Conservation (phyloP, 2,329 filamentous ascomycete species). For the Hypoxylon sp. region DNA sequence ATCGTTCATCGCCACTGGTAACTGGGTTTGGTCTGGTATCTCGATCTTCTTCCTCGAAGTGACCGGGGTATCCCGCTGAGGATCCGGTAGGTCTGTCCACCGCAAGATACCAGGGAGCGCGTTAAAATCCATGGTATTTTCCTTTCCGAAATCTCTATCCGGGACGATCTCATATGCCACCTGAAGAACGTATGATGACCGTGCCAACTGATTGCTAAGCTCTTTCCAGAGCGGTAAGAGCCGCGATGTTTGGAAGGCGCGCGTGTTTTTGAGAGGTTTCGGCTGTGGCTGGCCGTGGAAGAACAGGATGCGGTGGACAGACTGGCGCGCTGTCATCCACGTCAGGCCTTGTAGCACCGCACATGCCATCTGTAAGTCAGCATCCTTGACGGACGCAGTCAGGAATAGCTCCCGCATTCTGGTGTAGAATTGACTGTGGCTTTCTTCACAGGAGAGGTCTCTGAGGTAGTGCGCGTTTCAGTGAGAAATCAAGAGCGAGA, state of each 20-base stretch:
- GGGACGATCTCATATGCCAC: conserved; percentile 67
- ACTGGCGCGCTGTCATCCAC: conserved; percentile 67
- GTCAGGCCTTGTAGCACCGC: conserved; percentile 71
- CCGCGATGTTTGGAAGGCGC: conserved; percentile 34
- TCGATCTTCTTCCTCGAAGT: conserved; percentile 70
- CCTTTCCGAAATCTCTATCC: conserved; percentile 63
- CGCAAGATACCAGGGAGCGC: conserved; percentile 63
- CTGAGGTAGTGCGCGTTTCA: background rate
- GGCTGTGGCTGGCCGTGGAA: conserved; percentile 65
- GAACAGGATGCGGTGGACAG: conserved; percentile 67
- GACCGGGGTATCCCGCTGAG: conserved; percentile 63
- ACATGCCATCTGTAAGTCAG: conserved; percentile 64
- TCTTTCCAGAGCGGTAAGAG: conserved; percentile 63
- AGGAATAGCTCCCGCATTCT: conserved; percentile 73
- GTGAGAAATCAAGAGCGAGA: background rate
- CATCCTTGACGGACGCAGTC: conserved; percentile 66
- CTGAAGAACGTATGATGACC: conserved; percentile 71
- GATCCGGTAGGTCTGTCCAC: conserved; percentile 74
- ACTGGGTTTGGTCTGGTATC: conserved; percentile 65
- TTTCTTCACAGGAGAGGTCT: background rate
- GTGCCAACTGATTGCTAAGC: conserved; percentile 67
- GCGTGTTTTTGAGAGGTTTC: conserved; percentile 61
- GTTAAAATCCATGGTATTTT: conserved; percentile 59
- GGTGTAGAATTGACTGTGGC: background rate
- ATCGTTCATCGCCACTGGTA: conserved; percentile 65